Evolutionary conservation across 768 basidiomycete genomes (phyloP), one percentile per base, ranked within the genome.

Genomic region (Kwoniella europaea): DNA sequence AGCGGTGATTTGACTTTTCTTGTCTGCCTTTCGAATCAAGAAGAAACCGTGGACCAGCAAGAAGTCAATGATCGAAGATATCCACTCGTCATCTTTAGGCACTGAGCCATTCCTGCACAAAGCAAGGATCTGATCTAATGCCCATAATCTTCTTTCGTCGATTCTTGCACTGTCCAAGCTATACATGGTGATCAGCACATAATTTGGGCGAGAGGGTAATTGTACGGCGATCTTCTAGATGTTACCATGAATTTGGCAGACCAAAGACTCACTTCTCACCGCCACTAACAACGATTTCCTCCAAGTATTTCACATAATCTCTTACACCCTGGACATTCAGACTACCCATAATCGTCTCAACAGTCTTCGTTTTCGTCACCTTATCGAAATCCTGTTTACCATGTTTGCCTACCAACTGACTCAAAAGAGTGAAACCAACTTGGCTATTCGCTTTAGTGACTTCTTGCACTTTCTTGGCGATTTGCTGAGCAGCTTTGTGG

Each of bases 331-430:
- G 86, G 0, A 85, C 83, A 74, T 91, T 88, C 87, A 94, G 89
- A 44, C 88, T 88, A 3, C 88, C 86, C 66, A 98, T 85, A 67
- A 98, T 90, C 1, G 88, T 88, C 84, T 96, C 94, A 44, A 98
- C 88, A 0, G 93, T 96, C 84, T 94, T 97, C 10, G 95, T 95
- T 82, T 89, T 91, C 12, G 95, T 96, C 68, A 96, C 83, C 82
- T 88, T 91, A 84, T 99, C 96, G 76, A 98, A 99, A 82, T 93
- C 91, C 68, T 90, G 88, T 76, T 88, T 90, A 10, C 94, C 94
- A 80, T 96, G 74, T 60, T 89, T 87, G 20, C 92, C 92, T 1
- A 93, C 92, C 27, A 98, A 85, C 78, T 93, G 91, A 43, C 93
- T 85, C 76, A 99, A 89, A 52, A 98, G 85, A 7, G 93, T 88